Percentiles rank a stretch among this genome's conserved stretches.
Evolutionary conservation across 768 basidiomycete species (phyloP).

Genomic region (Mrakia blollopis): DNA sequence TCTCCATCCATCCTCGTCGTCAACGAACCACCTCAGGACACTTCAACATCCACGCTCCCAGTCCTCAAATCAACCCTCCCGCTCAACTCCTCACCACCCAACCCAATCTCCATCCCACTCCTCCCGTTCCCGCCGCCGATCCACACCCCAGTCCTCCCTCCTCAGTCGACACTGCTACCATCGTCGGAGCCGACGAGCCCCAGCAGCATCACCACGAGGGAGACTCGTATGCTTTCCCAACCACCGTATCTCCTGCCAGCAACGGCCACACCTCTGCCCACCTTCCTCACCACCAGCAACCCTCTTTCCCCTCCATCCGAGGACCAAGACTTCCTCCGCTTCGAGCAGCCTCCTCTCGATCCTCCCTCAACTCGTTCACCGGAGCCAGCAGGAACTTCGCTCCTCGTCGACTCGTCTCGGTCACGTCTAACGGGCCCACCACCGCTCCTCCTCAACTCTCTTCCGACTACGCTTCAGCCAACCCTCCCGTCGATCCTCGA

Average conservation of each 20-base stretch:
- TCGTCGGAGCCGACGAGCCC: slow-evolving; percentile 1
- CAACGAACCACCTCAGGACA: not conserved
- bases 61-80: not conserved
- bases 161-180: slow-evolving; percentile 13
- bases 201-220: not conserved
- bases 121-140: not conserved
- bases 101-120: slow-evolving; percentile 1
- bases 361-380: slow-evolving; percentile 16
- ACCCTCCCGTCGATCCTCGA: not conserved
- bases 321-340: not conserved
- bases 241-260: not conserved
- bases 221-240: not conserved
- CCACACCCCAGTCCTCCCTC: slow-evolving; percentile 12
- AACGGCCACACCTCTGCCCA: not conserved
- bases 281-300: not conserved
- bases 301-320: not conserved
- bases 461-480: not conserved
- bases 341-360: slow-evolving; percentile 9
- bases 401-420: slow-evolving; percentile 5
- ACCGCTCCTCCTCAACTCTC: slow-evolving; percentile 14
- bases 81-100: slow-evolving; percentile 5
- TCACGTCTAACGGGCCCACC: not conserved
- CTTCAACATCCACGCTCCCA: not conserved
- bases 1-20: not conserved
- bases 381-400: slow-evolving; percentile 1